A percentile compares a stretch with the other conserved stretches of the same genome.
Evolutionary conservation across 768 basidiomycete genomes (phyloP).

Genomic region (Boletus sp.): DNA sequence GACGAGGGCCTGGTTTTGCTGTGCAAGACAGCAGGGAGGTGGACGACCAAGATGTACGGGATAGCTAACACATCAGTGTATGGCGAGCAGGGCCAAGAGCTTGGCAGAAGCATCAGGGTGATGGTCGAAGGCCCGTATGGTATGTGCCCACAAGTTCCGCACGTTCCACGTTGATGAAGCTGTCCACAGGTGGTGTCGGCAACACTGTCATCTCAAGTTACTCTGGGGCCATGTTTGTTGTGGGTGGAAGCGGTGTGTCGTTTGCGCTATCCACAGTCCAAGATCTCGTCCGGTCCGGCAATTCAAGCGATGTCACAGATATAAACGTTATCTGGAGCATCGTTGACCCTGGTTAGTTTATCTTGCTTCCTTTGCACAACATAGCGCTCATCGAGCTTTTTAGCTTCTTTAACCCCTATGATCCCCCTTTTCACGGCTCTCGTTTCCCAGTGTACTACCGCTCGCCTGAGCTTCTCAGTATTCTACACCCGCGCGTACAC

Average conservation of each 20-base stretch:
- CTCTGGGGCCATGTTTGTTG: constrained; percentile 63
- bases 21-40: constrained; percentile 62
- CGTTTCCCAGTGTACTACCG: constrained; percentile 41
- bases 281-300: constrained; percentile 52
- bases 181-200: constrained; percentile 49
- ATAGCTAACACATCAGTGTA: constrained; percentile 38
- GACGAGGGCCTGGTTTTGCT: constrained; percentile 64
- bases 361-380: background rate
- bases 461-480: constrained; percentile 48
- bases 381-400: constrained; percentile 1
- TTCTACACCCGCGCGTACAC: constrained; percentile 51
- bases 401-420: constrained; percentile 46
- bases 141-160: constrained; percentile 15
- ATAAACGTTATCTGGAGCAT: constrained; percentile 72
- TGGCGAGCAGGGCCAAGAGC: constrained; percentile 27
- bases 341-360: constrained; percentile 45
- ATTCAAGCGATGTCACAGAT: constrained; percentile 51
- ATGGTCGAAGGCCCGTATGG: constrained; percentile 58
- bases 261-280: constrained; percentile 61
- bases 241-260: constrained; percentile 76
- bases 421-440: constrained; percentile 47
- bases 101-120: constrained; percentile 33
- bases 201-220: constrained; percentile 63
- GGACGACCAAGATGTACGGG: constrained; percentile 59
- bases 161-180: background rate